phyloP scores from a whole-genome alignment of 768 basidiomycete genomes.

The Pisolithus orientalis region DNA sequence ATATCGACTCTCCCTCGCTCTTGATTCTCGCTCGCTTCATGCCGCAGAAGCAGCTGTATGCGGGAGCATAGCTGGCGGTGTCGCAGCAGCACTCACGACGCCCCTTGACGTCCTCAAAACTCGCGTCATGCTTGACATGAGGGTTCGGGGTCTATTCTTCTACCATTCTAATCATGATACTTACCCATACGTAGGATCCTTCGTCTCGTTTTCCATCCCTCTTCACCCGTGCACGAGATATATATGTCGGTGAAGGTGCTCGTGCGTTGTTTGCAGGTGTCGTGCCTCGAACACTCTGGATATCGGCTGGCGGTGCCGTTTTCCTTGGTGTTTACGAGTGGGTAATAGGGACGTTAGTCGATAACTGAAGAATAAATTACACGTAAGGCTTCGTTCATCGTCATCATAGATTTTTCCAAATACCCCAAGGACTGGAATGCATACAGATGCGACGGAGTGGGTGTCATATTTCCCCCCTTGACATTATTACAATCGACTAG shows the following conservation, averaged over 20 bases:
- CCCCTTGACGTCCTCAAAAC: constrained; percentile 97
- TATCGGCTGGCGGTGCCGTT: constrained; percentile 92
- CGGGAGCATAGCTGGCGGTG: constrained; percentile 85
- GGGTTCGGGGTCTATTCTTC: constrained; percentile 41
- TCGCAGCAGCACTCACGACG: constrained; percentile 86
- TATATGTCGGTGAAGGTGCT: constrained; percentile 66
- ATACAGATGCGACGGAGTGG: too few species aligned
- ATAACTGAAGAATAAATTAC: background rate
- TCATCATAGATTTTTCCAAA: background rate
- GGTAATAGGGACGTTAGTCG: constrained; percentile 48
- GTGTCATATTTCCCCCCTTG: too few species aligned
- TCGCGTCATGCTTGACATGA: constrained; percentile 89
- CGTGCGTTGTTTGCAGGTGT: constrained; percentile 80
- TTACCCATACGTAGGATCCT: constrained; percentile 36
- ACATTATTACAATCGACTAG: background rate
- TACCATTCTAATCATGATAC: background rate
- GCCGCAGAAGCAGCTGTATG: constrained; percentile 80
- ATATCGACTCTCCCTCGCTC: constrained; percentile 45
- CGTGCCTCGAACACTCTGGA: constrained; percentile 91
- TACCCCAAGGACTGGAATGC: background rate
- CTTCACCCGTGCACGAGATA: constrained; percentile 49
- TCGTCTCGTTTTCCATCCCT: constrained; percentile 50
- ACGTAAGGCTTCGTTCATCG: background rate
- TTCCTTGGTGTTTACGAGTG: constrained; percentile 97
- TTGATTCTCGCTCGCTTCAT: constrained; percentile 52